These are phyloP conservation scores for Elsinoe batatas DNA, from an alignment of 2,329 filamentous ascomycete genomes.

Conservation along the genomic window DNA sequence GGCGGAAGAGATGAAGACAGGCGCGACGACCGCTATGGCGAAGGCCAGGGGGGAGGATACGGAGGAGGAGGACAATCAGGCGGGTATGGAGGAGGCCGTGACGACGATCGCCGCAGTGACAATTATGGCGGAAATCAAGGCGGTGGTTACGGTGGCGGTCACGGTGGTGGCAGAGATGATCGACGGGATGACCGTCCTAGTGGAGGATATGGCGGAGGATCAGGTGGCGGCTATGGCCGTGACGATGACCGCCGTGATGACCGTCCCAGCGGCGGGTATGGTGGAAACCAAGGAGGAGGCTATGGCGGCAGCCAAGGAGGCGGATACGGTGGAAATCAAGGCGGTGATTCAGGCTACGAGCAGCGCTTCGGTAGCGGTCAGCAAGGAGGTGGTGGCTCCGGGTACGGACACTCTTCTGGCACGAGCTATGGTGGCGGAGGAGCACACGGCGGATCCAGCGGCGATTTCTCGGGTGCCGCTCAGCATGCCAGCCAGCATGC, in stretches of 20 bases:
- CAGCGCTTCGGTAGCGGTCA: constrained; percentile 18
- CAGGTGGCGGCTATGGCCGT: constrained; percentile 14
- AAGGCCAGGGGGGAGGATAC: constrained; percentile 9
- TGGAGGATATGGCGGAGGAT: constrained; percentile 15
- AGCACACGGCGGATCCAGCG: constrained; percentile 30
- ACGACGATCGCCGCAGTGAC: constrained; percentile 8
- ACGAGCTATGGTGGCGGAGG: constrained; percentile 35
- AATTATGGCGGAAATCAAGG: constrained; percentile 17
- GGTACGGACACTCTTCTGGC: constrained; percentile 30
- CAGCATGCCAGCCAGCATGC: constrained; percentile 47
- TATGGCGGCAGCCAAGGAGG: constrained; percentile 17
- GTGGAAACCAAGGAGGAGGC: constrained; percentile 17
- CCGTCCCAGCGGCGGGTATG: constrained; percentile 12
- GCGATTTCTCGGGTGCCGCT: constrained; percentile 46
- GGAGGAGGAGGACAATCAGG: constrained; percentile 16
- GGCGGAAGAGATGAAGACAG: constrained; percentile 16
- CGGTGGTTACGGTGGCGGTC: constrained; percentile 16
- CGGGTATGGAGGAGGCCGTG: constrained; percentile 15
- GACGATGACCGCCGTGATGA: constrained; percentile 12
- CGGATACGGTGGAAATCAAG: constrained; percentile 14
- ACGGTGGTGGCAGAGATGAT: constrained; percentile 18
- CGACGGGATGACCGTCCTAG: constrained; percentile 10
- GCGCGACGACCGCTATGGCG: constrained; percentile 10
- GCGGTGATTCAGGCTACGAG: constrained; percentile 17
- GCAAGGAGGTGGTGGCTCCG: constrained; percentile 12